Conservation (phyloP, 192 early-diverging fungal species). For the Coemansia sp. region DNA sequence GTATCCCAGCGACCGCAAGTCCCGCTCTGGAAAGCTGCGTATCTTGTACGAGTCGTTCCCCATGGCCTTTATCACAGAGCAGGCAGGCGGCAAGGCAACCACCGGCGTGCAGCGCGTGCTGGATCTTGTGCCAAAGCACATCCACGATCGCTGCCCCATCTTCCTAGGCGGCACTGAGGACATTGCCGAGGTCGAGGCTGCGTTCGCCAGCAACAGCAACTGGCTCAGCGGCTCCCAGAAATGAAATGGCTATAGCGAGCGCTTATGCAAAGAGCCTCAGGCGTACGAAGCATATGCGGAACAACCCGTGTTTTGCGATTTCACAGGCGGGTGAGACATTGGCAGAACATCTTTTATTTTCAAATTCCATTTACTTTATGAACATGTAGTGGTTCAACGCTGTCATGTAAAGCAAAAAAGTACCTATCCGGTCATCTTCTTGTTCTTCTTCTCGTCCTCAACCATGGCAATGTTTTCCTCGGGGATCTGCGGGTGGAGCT, state of each 20-base stretch:
- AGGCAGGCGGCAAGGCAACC: constrained; percentile 91
- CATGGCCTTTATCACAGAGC: constrained; percentile 93
- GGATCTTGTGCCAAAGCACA: constrained; percentile 80
- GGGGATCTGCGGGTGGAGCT: constrained; percentile 71
- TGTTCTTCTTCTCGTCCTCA: constrained; percentile 75
- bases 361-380: background rate
- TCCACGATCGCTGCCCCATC: constrained; percentile 89
- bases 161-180: constrained; percentile 89
- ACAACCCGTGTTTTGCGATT: too few relatives aligned
- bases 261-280: background rate
- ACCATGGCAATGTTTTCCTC: constrained; percentile 73
- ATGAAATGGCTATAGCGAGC: background rate
- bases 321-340: too few relatives aligned
- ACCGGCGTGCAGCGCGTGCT: constrained; percentile 81
- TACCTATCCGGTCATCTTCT: constrained; percentile 30
- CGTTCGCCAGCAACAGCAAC: constrained; percentile 59
- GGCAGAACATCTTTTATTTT: background rate
- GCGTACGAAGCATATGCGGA: background rate
- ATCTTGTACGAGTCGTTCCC: constrained; percentile 98
- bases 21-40: constrained; percentile 87
- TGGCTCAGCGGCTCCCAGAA: constrained; percentile 41
- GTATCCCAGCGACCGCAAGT: constrained; percentile 78
- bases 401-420: background rate
- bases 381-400: too few relatives aligned
- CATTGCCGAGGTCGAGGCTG: constrained; percentile 80